Base-by-base conservation (phyloP, 176 grass and related monocot species). In the Triticum turgidum region DNA sequence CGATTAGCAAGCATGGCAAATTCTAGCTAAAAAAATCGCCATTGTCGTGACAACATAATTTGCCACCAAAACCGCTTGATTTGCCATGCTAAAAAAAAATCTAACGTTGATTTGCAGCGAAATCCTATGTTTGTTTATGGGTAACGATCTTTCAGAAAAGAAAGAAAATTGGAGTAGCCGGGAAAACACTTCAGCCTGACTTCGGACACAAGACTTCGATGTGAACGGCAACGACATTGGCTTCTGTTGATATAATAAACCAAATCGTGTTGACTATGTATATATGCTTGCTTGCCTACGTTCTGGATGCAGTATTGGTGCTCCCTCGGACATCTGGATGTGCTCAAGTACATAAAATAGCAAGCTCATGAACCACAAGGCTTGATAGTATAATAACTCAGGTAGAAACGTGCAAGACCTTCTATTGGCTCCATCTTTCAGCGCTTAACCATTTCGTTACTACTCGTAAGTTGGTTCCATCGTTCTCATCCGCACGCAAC, bases 311-410 rank as follows among this genome's bases (percentile, higher is more conserved):
- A 12, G 38, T 42, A 37, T 73, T 74, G 22, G 42, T 59, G 84
- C 56, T 83, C 22, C 58, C 54, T 90, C 66, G 56, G 73, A 90
- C 88, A 76, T 21, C n/a, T 47, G 83, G 47, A 37, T 82, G 66
- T n/a, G 82, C 70, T 61, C 49, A 69, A 13, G 5, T 42, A 83
- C 51, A 54, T 66, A 80, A 72, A 83, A 72, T 73, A 72, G 9
- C 72, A 83, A 41, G 18, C 80, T 66, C 74, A 25, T 79, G 84
- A 37, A 59, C 74, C 80, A 34, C 84, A 83, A 66, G 56, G 73
- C 17, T 69, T 8, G 17, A 78, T 83, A 34, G 64, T 77, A 81
- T 72, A 71, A 44, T 87, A 42, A 42, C 41, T 44, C 47, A 79
- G 51, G 80, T 33, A 30, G 54, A 87, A 90, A 83, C 65, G 79